Base-by-base conservation (phyloP, 225 moss, liverwort and hornwort genomes). In the Thuidium tamariscinum region DNA sequence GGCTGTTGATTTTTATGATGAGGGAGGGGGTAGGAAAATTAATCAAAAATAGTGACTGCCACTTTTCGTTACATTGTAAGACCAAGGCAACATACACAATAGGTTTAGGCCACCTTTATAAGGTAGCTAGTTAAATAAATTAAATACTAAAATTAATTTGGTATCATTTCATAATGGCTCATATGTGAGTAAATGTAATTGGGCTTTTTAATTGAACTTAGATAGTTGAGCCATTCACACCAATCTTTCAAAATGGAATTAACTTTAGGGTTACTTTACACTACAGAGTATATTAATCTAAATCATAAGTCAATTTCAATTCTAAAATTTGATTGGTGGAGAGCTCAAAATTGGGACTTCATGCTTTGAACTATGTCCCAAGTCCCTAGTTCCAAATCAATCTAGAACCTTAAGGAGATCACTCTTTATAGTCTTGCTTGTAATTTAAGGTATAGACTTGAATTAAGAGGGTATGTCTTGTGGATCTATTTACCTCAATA, bases 161-260 rank as follows among this genome's bases (percentile, higher is more conserved):
- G 21, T n/a, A n/a, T 36, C 0, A 0, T 21, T 11, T 0, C 16
- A 66, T 1, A 67, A 0, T 67, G 4, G 7, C 12, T 67, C 4
- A 37, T 22, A 32, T 22, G 5, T 19, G 3, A n/a, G 9, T 20
- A 20, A 11, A 11, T 66, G 6, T 66, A 36, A 36, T 36, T 3
- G n/a, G n/a, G n/a, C n/a, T n/a, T n/a, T n/a, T n/a, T n/a, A n/a
- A 66, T 21, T 3, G 21, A 36, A 11, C 3, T 65, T 66, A 66
- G 3, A 36, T 21, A 36, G 36, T 36, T 66, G 36, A 21, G 2
- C 21, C 36, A 36, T 21, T 37, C 2, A 22, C 7, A 67, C 12
- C 0, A 22, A 0, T 37, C 7, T 37, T 67, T 36, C 1, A 67
- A 0, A 7, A 1, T 0, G 2, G 0, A 7, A 1, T 37, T 67